These are phyloP conservation scores for Diaporthe sp. DNA, from an alignment of 2,329 filamentous ascomycete genomes.

Conservation along the genomic window DNA sequence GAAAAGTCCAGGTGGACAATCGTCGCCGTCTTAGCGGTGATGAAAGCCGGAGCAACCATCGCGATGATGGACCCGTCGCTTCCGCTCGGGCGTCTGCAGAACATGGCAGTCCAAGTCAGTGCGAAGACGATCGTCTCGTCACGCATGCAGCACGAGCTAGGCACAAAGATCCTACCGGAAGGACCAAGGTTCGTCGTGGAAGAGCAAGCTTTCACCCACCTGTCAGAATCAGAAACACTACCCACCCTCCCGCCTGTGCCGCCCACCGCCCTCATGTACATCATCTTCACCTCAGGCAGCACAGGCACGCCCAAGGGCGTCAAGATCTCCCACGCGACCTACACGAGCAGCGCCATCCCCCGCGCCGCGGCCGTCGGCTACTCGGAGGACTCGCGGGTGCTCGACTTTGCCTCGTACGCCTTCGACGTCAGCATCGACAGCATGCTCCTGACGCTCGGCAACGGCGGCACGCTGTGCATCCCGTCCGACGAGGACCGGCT, in stretches of 20 bases:
- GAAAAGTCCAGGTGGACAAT: constrained; percentile 49
- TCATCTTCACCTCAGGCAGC: constrained; percentile 71
- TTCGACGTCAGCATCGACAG: constrained; percentile 59
- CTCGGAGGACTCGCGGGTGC: constrained; percentile 48
- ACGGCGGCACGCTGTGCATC: constrained; percentile 60
- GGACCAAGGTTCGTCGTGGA: constrained; percentile 32
- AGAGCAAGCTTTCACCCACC: constrained; percentile 5
- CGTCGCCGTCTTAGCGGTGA: constrained; percentile 49
- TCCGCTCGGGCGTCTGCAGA: constrained; percentile 40
- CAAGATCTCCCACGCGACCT: constrained; percentile 52
- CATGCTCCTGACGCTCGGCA: constrained; percentile 56
- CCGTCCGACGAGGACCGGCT: constrained; percentile 68
- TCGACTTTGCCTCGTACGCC: constrained; percentile 54
- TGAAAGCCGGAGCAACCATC: constrained; percentile 52
- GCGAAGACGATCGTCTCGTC: constrained; percentile 44
- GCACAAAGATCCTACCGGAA: constrained; percentile 18
- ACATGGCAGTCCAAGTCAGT: constrained; percentile 45
- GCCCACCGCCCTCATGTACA: constrained; percentile 47
- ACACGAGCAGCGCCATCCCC: constrained; percentile 50
- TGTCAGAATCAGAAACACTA: not conserved
- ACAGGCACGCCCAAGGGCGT: constrained; percentile 70
- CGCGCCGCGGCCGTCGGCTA: constrained; percentile 61
- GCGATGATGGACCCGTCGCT: constrained; percentile 49
- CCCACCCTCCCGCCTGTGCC: constrained; percentile 44
- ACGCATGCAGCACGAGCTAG: constrained; percentile 41